Evolutionary conservation across 805 yeast genomes (phyloP).

Genomic region (Candida krabiensis): DNA sequence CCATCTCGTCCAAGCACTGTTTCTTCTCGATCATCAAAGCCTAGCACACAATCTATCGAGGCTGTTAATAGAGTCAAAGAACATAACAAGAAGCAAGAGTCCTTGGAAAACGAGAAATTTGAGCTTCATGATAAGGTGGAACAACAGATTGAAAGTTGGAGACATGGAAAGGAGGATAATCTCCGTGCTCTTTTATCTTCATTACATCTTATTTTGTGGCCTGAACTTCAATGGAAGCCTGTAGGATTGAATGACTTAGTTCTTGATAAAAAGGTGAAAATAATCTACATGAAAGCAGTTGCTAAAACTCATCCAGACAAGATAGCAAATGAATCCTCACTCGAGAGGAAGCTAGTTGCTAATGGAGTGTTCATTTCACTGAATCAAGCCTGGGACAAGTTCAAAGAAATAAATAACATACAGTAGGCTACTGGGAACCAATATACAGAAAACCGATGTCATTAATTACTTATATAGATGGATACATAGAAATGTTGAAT

Average conservation of each 20-base stretch:
- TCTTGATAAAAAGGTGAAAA: slow-evolving; percentile 84
- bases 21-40: neutral
- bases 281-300: slow-evolving; percentile 79
- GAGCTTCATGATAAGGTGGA: slow-evolving; percentile 64
- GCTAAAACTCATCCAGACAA: slow-evolving; percentile 86
- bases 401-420: slow-evolving; percentile 55
- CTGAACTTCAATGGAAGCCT: slow-evolving; percentile 63
- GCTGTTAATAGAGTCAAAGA: slow-evolving; percentile 53
- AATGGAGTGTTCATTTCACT: slow-evolving; percentile 81
- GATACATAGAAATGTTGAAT: slow-evolving; percentile 2
- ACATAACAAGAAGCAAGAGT: slow-evolving; percentile 44
- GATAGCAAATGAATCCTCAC: slow-evolving; percentile 52
- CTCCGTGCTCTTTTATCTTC: slow-evolving; percentile 74
- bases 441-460: no score
- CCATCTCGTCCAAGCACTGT: slow-evolving; percentile 13
- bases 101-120: slow-evolving; percentile 57
- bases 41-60: slow-evolving; percentile 24
- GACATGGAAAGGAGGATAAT: slow-evolving; percentile 73
- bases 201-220: slow-evolving; percentile 66
- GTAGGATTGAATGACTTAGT: slow-evolving; percentile 75
- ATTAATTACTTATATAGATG: slow-evolving; percentile 2
- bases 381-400: slow-evolving; percentile 88
- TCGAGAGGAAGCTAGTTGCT: slow-evolving; percentile 80
- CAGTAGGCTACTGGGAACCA: no score
- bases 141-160: slow-evolving; percentile 59